A percentile compares a stretch with the other conserved stretches of the same genome.
These are phyloP conservation scores for Aspergillus kassunensis DNA, from an alignment of 495 filamentous ascomycete species.

Conservation along the genomic window DNA sequence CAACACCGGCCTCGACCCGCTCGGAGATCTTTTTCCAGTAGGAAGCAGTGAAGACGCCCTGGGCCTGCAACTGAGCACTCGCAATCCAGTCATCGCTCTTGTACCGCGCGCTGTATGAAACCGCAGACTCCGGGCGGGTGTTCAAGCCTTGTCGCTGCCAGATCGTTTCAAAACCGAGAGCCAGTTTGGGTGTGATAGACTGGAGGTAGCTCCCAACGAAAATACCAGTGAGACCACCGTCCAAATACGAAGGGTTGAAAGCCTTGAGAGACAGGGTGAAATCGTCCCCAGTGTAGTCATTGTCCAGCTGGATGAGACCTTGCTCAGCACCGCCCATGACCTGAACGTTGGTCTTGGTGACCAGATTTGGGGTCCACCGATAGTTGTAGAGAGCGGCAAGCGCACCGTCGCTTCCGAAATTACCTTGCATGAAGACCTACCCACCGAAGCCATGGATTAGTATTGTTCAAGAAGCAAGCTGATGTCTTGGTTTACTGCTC, in stretches of 20 bases:
- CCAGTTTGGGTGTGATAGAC: constrained; percentile 79
- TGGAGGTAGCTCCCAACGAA: constrained; percentile 94
- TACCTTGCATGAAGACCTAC: constrained; percentile 93
- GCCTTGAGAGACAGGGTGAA: constrained; percentile 89
- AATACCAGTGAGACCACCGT: constrained; percentile 90
- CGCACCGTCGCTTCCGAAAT: constrained; percentile 81
- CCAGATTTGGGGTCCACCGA: constrained; percentile 69
- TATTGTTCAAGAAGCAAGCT: not conserved
- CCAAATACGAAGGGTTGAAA: constrained; percentile 87
- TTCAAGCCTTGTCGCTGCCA: constrained; percentile 81
- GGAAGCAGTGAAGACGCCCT: constrained; percentile 81
- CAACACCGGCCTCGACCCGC: constrained; percentile 91
- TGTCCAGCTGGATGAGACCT: constrained; percentile 83
- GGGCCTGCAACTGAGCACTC: constrained; percentile 75
- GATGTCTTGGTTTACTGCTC: constrained; percentile 29
- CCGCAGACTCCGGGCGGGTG: constrained; percentile 73
- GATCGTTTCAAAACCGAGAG: constrained; percentile 86
- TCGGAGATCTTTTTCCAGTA: constrained; percentile 96
- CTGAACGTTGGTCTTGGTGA: constrained; percentile 81
- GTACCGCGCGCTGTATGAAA: constrained; percentile 88
- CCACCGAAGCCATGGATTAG: not conserved
- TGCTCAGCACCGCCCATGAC: constrained; percentile 61
- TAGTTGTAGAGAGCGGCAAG: constrained; percentile 85
- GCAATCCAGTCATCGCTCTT: constrained; percentile 88
- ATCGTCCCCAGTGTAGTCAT: constrained; percentile 88